phyloP scores from a whole-genome alignment of 2,329 filamentous ascomycete species.

The Colletotrichum sp. region DNA sequence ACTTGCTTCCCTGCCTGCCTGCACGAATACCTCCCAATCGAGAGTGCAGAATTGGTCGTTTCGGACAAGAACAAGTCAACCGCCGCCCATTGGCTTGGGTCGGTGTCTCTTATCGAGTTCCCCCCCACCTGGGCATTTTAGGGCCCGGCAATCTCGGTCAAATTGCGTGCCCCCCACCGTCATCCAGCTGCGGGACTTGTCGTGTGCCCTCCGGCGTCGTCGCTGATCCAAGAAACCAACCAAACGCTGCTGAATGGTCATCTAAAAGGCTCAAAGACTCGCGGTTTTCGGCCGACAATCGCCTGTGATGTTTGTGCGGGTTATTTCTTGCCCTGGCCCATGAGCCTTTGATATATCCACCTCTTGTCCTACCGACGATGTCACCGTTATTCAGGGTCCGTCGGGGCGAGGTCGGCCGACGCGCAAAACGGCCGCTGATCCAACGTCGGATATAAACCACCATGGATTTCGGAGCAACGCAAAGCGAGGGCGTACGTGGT shows the following conservation, averaged over 20 bases:
- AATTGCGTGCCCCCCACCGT: conserved; percentile 15
- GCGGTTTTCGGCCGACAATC: conserved; percentile 10
- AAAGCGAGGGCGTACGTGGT: neutral
- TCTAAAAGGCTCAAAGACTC: neutral
- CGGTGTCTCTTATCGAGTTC: conserved; percentile 12
- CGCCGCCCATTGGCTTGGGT: conserved; percentile 2
- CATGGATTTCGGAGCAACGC: neutral
- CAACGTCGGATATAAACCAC: conserved; percentile 11
- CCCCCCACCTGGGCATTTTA: conserved; percentile 17
- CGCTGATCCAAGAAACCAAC: conserved; percentile 15
- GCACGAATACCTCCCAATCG: neutral
- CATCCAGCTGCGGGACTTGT: conserved; percentile 8
- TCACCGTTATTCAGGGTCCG: neutral
- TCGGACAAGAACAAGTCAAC: neutral
- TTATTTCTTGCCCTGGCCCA: neutral
- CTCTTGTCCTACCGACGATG: neutral
- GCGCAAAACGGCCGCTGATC: neutral
- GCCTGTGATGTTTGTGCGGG: neutral
- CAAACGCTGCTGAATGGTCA: conserved; percentile 9
- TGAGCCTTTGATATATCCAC: neutral
- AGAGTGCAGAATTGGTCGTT: conserved; percentile 11
- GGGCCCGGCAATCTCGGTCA: conserved; percentile 22
- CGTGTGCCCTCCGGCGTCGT: neutral
- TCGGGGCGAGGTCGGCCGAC: conserved; percentile 12
- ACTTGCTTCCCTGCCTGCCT: conserved; percentile 8